Percentiles rank a stretch among this genome's conserved stretches.
phyloP scores from a whole-genome alignment of 352 stramenopile genomes.

The Phytophthora podocarpi region DNA sequence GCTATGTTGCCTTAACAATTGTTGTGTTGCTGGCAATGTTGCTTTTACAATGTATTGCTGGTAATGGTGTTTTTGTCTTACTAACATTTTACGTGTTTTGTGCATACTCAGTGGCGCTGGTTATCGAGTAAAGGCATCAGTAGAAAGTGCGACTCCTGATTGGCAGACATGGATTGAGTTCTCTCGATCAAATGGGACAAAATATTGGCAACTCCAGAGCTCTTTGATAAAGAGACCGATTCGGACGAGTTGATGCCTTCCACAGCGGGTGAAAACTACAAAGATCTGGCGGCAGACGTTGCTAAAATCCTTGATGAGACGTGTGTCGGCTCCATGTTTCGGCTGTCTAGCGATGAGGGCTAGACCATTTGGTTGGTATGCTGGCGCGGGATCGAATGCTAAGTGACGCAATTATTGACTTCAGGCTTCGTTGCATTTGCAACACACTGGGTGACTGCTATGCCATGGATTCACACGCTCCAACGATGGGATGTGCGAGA shows the following conservation, averaged over 20 bases:
- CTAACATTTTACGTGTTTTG: not conserved
- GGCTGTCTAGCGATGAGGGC: not conserved
- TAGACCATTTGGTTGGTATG: not conserved
- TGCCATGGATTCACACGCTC: not conserved
- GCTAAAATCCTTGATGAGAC: not conserved
- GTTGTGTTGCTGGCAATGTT: not conserved
- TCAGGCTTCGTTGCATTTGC: conserved; percentile 3
- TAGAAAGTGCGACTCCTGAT: not conserved
- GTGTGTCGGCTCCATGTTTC: not conserved
- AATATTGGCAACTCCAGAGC: not conserved
- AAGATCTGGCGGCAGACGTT: not conserved
- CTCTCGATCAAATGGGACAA: not conserved
- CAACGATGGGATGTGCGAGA: not conserved
- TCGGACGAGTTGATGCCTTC: not conserved
- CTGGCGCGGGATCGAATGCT: not conserved
- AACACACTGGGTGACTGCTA: not conserved
- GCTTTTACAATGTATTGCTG: no score
- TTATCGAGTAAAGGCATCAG: not conserved
- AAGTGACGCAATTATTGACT: conserved; percentile 1
- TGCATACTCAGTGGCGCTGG: not conserved
- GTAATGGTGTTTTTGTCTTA: not conserved
- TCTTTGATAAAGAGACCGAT: conserved; percentile 3
- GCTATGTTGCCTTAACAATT: conserved; percentile 7
- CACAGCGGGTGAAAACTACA: not conserved
- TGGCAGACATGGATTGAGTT: not conserved